Conservation (phyloP, 371 early-diverging fungal species). For the Mortierella sp. region DNA sequence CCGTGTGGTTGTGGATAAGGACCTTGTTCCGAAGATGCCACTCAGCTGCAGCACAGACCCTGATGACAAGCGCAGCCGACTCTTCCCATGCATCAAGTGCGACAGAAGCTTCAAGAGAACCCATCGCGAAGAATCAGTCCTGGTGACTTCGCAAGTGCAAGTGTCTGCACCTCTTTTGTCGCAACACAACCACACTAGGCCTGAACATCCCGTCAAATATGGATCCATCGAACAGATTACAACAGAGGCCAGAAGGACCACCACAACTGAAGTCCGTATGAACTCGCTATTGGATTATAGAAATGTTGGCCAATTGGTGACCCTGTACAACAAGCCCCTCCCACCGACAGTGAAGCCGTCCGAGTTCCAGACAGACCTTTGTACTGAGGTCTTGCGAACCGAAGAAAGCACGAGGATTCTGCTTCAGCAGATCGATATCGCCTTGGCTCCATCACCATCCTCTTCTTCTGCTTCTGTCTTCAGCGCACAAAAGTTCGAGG, state of each 20-base stretch:
- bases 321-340: conserved; percentile 11
- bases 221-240: too few species aligned
- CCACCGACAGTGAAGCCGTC: conserved; percentile 35
- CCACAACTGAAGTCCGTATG: too few species aligned
- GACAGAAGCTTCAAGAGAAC: neutral
- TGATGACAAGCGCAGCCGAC: conserved; percentile 8
- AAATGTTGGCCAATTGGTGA: conserved; percentile 40
- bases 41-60: conserved; percentile 34
- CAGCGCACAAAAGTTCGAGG: neutral
- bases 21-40: conserved; percentile 40
- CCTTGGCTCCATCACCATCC: neutral
- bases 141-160: neutral
- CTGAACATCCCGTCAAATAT: conserved; percentile 7
- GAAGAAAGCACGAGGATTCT: conserved; percentile 10
- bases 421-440: conserved; percentile 12
- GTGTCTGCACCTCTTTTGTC: neutral
- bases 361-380: conserved; percentile 29
- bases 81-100: conserved; percentile 28
- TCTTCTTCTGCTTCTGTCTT: too few species aligned
- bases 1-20: conserved; percentile 40
- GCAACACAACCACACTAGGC: too few species aligned
- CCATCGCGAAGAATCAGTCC: neutral
- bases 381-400: conserved; percentile 15
- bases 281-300: conserved; percentile 41
- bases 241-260: too few species aligned